Evolutionary conservation across 176 grass and related monocot species (phyloP).

Genomic region (Musa itinerans): DNA sequence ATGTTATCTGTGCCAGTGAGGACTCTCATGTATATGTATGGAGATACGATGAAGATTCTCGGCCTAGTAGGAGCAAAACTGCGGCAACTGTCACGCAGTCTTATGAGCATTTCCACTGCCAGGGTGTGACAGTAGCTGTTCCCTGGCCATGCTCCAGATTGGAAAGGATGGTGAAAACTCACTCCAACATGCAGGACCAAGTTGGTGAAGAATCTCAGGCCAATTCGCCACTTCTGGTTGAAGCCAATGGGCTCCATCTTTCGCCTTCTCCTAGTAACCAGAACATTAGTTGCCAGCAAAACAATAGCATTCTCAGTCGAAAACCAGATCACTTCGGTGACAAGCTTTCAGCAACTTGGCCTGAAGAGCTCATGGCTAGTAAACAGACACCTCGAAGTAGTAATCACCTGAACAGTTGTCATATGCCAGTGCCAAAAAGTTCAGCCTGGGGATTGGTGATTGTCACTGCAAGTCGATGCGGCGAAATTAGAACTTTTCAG

Average conservation of each 20-base stretch:
- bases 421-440: slow-evolving; percentile 32
- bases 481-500: slow-evolving; percentile 86
- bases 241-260: slow-evolving; percentile 15
- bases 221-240: background rate
- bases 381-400: slow-evolving; percentile 44
- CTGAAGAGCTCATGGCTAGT: slow-evolving; percentile 69
- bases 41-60: slow-evolving; percentile 49
- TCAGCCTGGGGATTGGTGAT: slow-evolving; percentile 84
- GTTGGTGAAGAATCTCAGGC: slow-evolving; percentile 21
- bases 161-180: slow-evolving; percentile 17
- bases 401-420: slow-evolving; percentile 26
- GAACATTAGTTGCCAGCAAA: slow-evolving; percentile 20
- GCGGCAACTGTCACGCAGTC: slow-evolving; percentile 38
- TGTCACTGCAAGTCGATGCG: slow-evolving; percentile 57
- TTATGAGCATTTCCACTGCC: slow-evolving; percentile 82
- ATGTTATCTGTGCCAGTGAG: slow-evolving; percentile 84
- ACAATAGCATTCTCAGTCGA: slow-evolving; percentile 25
- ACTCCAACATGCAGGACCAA: slow-evolving; percentile 30
- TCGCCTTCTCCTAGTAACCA: slow-evolving; percentile 4
- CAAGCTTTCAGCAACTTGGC: slow-evolving; percentile 68
- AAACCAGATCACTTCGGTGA: slow-evolving; percentile 43
- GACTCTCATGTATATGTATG: slow-evolving; percentile 87
- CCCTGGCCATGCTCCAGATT: slow-evolving; percentile 41
- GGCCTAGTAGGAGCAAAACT: slow-evolving; percentile 41
- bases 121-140: slow-evolving; percentile 60